phyloP scores from a whole-genome alignment of 2,329 filamentous ascomycete species.

The Penicillium sp. region DNA sequence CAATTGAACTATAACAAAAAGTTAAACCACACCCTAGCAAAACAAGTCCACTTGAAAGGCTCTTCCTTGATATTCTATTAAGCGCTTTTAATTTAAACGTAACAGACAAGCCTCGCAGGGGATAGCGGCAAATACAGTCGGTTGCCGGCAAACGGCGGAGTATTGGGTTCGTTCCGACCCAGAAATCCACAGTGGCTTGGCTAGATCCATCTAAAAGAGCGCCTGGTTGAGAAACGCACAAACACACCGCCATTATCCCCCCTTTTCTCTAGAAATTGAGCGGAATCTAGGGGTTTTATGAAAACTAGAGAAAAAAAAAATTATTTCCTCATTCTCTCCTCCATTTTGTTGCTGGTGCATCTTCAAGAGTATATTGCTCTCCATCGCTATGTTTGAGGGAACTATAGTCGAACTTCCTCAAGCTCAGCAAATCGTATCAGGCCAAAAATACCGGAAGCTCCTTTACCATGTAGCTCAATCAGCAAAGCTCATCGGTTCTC shows the following conservation, averaged over 20 bases:
- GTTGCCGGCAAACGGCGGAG: conserved; percentile 1
- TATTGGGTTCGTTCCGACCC: conserved; percentile 19
- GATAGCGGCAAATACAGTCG: too few species aligned
- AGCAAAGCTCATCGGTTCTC: conserved; percentile 21
- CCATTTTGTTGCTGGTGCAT: neutral
- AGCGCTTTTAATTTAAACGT: too few species aligned
- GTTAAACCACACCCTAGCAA: too few species aligned
- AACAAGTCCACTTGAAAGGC: too few species aligned
- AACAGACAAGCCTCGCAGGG: too few species aligned
- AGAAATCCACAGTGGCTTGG: conserved; percentile 18
- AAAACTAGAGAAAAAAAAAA: too few species aligned
- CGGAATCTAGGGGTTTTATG: too few species aligned
- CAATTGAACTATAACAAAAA: too few species aligned
- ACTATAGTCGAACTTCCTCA: conserved; percentile 28
- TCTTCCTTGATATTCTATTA: too few species aligned
- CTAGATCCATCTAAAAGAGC: conserved; percentile 13
- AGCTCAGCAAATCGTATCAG: conserved; percentile 16
- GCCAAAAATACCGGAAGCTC: conserved; percentile 19
- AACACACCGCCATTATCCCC: conserved; percentile 7
- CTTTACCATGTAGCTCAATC: conserved; percentile 21
- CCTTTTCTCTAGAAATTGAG: conserved; percentile 1
- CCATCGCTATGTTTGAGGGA: conserved; percentile 7
- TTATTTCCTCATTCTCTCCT: neutral
- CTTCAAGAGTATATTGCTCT: neutral
- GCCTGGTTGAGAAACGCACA: conserved; percentile 18